Evolutionary conservation across 805 yeast species (phyloP), one percentile per base, ranked within the genome.

Genomic region (baker's yeast (Saccharomyces cerevisiae)): DNA sequence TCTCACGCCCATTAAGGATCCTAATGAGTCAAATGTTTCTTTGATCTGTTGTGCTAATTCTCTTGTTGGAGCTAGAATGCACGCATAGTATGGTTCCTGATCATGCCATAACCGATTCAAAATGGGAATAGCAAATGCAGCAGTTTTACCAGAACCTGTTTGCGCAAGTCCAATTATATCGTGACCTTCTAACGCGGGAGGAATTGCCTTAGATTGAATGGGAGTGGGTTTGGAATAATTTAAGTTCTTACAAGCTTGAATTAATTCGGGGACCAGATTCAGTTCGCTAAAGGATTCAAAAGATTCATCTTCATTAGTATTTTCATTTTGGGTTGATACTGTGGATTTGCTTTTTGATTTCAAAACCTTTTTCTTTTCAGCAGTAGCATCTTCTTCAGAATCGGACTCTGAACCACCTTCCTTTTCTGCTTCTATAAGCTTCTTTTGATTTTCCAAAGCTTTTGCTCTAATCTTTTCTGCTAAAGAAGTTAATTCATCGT

Each of bases 91-190:
- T 3, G 97, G 91, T 2, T 85, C 77, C 64, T 92, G 96, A 28
- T 85, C 90, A 53, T 89, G 83, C 89, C 96, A 91, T 50, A 94
- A 76, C 1, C 89, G 84, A 69, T 94, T 97, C 31, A 94, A 76
- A 48, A 94, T 89, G 1, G 99, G 99, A 51, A 94, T 82, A 8
- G 98, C 97, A 76, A 94, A 94, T 0, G 99, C 99, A 0, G 98
- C 99, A 0, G 99, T 94, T 71, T 92, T 92, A 59, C 99, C 99
- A 3, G 97, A 89, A 48, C 99, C 99, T 0, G 99, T 92, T 66
- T 92, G 97, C 0, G 99, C 99, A 57, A 92, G 78, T 13, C 99
- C 99, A 65, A 92, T 90, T 49, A 92, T 85, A 72, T 92, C 99
- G 59, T 89, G 82, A 3, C 97, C 97, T 60, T 85, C 82, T 21